Percentiles rank a stretch among this genome's conserved stretches.
Evolutionary conservation across 306 rosid genomes (phyloP).

Genomic region (Quercus alba): DNA sequence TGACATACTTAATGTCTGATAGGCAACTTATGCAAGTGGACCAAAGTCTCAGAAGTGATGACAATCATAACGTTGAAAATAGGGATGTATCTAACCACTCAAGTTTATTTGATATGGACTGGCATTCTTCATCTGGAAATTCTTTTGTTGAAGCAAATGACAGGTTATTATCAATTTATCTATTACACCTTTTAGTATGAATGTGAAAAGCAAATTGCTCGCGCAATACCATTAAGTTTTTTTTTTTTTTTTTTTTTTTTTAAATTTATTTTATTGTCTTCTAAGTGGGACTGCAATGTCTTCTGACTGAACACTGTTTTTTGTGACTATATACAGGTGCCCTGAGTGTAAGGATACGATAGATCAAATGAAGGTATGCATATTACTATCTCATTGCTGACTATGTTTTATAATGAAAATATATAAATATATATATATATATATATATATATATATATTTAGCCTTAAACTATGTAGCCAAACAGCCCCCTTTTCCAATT

Average conservation of each 20-base stretch:
- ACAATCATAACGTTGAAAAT: conserved; percentile 55
- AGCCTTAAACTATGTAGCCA: too few relatives aligned
- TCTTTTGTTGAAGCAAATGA: conserved; percentile 76
- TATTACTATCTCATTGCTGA: conserved; percentile 7
- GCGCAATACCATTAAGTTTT: background rate
- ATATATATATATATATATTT: too few relatives aligned
- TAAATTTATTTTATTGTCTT: background rate
- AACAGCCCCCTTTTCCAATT: too few relatives aligned
- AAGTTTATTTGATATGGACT: conserved; percentile 63
- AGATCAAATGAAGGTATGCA: conserved; percentile 52
- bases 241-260: too few relatives aligned
- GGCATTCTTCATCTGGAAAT: conserved; percentile 86
- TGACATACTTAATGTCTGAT: conserved; percentile 29
- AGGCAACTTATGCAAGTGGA: conserved; percentile 51
- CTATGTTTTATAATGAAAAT: background rate
- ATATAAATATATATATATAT: too few relatives aligned
- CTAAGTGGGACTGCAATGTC: background rate
- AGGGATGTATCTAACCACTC: conserved; percentile 65
- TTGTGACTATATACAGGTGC: conserved; percentile 51
- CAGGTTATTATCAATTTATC: conserved; percentile 41
- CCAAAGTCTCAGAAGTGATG: conserved; percentile 43
- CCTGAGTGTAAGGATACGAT: conserved; percentile 50
- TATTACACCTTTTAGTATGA: background rate
- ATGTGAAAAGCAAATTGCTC: background rate
- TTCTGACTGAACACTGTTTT: background rate